Percentiles rank a stretch among this genome's conserved stretches.
Conservation (phyloP, 2,329 filamentous ascomycete species). For the Ascochyta pisi region DNA sequence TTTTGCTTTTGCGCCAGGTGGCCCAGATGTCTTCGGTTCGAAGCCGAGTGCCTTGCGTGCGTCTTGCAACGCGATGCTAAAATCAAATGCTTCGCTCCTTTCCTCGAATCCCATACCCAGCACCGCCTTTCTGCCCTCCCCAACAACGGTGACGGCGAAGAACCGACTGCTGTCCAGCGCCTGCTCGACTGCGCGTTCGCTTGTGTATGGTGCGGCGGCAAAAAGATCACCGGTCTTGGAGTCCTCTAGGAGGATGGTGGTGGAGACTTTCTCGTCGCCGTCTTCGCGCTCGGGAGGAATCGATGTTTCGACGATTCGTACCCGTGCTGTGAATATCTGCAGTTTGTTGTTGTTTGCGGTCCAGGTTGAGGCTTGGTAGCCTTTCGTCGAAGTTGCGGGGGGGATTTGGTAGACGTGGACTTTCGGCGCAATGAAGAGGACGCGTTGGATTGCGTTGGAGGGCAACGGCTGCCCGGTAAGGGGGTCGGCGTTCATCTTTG, state of each 20-base stretch:
- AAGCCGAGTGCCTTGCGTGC: conserved; percentile 73
- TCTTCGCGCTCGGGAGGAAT: conserved; percentile 51
- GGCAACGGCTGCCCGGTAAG: conserved; percentile 73
- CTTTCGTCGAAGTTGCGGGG: conserved; percentile 76
- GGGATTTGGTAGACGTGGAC: conserved; percentile 91
- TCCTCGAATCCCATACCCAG: conserved; percentile 90
- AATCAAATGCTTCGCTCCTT: conserved; percentile 83
- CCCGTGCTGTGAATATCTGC: conserved; percentile 84
- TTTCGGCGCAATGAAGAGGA: conserved; percentile 76
- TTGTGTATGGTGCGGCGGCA: conserved; percentile 80
- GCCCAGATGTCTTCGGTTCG: conserved; percentile 50
- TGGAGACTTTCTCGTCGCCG: conserved; percentile 66
- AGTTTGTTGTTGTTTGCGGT: conserved; percentile 69
- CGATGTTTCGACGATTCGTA: conserved; percentile 80
- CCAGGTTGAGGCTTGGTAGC: conserved; percentile 80
- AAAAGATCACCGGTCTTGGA: conserved; percentile 75
- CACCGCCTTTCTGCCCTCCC: conserved; percentile 77
- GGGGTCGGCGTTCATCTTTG: conserved; percentile 71
- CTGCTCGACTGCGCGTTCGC: conserved; percentile 71
- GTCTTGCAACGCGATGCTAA: conserved; percentile 80
- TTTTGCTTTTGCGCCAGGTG: conserved; percentile 21
- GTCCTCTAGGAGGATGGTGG: conserved; percentile 82
- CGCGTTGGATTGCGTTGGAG: conserved; percentile 79
- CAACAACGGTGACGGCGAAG: conserved; percentile 82
- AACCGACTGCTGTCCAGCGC: conserved; percentile 82